These are phyloP conservation scores for Collybia sordida DNA, from an alignment of 768 basidiomycete genomes.

Conservation along the genomic window DNA sequence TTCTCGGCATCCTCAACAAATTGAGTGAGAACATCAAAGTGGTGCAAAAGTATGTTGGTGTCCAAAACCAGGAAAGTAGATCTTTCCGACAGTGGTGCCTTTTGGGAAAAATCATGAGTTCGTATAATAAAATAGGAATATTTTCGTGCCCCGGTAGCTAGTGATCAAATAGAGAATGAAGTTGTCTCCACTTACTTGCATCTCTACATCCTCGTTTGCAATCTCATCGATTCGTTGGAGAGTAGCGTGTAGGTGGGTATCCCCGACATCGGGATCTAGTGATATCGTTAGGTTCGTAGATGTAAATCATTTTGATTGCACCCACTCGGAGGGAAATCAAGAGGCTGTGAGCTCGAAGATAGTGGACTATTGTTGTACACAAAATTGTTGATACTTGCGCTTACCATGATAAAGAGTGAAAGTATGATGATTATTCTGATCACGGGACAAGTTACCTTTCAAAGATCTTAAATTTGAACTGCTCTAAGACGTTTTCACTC, in stretches of 20 bases:
- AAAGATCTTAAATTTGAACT: not conserved
- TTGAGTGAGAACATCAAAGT: conserved; percentile 60
- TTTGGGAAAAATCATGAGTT: conserved; percentile 4
- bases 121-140: conserved; percentile 1
- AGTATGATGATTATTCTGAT: too few species aligned
- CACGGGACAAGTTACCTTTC: too few species aligned
- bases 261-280: conserved; percentile 12
- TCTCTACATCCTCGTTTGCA: conserved; percentile 69
- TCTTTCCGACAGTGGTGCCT: conserved; percentile 44
- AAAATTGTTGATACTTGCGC: too few species aligned
- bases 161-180: conserved; percentile 1
- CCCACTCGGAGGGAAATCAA: conserved; percentile 4
- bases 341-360: conserved; percentile 6
- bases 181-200: conserved; percentile 51
- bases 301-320: not conserved
- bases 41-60: conserved; percentile 75
- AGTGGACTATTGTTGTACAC: not conserved
- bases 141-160: conserved; percentile 4
- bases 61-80: conserved; percentile 63
- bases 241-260: conserved; percentile 36
- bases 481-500: not conserved
- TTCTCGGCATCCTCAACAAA: conserved; percentile 65
- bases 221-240: conserved; percentile 53
- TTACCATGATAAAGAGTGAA: too few species aligned
- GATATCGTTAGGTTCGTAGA: not conserved